Conservation (phyloP, 805 yeast species). For the Metschnikowia sp. region DNA sequence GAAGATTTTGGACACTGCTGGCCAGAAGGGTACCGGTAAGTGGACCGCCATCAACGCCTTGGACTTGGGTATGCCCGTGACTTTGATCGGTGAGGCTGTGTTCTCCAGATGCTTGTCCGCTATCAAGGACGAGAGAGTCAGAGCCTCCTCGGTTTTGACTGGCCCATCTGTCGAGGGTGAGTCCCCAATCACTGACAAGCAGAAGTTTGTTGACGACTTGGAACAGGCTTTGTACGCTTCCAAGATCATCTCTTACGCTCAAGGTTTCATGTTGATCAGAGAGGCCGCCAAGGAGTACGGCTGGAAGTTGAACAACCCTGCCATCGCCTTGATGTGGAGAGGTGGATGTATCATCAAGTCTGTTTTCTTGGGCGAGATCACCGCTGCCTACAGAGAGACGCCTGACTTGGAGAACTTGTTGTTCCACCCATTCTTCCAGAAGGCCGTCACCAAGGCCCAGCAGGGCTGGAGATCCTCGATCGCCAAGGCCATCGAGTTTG, state of each 20-base stretch:
- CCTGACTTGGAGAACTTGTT: slow-evolving; percentile 93
- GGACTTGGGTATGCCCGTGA: slow-evolving; percentile 97
- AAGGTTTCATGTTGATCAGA: slow-evolving; percentile 98
- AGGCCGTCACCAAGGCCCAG: slow-evolving; percentile 92
- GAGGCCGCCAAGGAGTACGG: slow-evolving; percentile 96
- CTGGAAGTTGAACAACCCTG: slow-evolving; percentile 97
- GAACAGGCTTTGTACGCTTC: slow-evolving; percentile 99
- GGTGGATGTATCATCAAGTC: slow-evolving; percentile 99
- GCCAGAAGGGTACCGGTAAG: slow-evolving; percentile 99
- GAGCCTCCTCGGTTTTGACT: slow-evolving; percentile 72
- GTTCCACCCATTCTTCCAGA: slow-evolving; percentile 91
- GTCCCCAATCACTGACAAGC: slow-evolving; percentile 65
- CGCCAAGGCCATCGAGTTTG: slow-evolving; percentile 72
- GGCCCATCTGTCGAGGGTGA: slow-evolving; percentile 74
- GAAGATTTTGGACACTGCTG: slow-evolving; percentile 95
- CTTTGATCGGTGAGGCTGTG: slow-evolving; percentile 98
- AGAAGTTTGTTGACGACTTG: slow-evolving; percentile 83
- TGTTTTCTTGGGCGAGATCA: slow-evolving; percentile 95
- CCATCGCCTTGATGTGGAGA: slow-evolving; percentile 99
- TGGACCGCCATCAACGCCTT: slow-evolving; percentile 99
- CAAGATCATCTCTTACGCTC: slow-evolving; percentile 96
- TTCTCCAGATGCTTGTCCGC: slow-evolving; percentile 95
- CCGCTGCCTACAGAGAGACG: slow-evolving; percentile 90
- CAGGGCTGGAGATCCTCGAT: slow-evolving; percentile 91
- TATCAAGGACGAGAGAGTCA: slow-evolving; percentile 82